A percentile compares a stretch with the other conserved stretches of the same genome.
Conservation (phyloP, 2,329 filamentous ascomycete species). For the Neopestalotiopsis sp. region DNA sequence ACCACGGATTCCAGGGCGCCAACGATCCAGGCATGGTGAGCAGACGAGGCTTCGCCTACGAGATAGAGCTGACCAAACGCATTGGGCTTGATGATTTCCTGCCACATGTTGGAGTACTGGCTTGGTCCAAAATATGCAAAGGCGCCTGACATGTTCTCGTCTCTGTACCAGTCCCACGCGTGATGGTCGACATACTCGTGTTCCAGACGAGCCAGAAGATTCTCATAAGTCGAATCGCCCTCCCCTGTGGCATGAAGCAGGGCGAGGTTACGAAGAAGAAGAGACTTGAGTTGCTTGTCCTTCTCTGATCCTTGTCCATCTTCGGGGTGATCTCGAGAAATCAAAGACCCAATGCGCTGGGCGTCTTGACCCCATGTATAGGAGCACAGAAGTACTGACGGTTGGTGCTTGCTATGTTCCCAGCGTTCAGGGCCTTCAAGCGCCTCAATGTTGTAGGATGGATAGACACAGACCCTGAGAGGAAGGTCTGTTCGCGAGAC, state of each 20-base stretch:
- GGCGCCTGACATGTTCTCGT: conserved; percentile 35
- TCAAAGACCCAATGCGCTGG: conserved; percentile 36
- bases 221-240: background rate
- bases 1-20: conserved; percentile 37
- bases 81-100: conserved; percentile 30
- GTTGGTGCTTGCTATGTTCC: conserved; percentile 16
- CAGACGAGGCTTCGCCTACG: conserved; percentile 36
- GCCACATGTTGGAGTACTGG: conserved; percentile 37
- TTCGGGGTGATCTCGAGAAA: conserved; percentile 22
- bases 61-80: conserved; percentile 30
- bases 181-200: conserved; percentile 31
- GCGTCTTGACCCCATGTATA: conserved; percentile 45
- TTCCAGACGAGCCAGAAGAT: conserved; percentile 14
- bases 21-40: conserved; percentile 40
- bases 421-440: background rate
- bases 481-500: conserved; percentile 37
- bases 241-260: conserved; percentile 29
- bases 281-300: conserved; percentile 32
- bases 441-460: conserved; percentile 40
- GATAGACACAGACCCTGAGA: conserved; percentile 41
- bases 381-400: conserved; percentile 40
- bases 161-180: conserved; percentile 37
- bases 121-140: conserved; percentile 41
- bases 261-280: conserved; percentile 36
- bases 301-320: background rate